phyloP scores from a whole-genome alignment of 208 protist species.

The Willaertia magna region DNA sequence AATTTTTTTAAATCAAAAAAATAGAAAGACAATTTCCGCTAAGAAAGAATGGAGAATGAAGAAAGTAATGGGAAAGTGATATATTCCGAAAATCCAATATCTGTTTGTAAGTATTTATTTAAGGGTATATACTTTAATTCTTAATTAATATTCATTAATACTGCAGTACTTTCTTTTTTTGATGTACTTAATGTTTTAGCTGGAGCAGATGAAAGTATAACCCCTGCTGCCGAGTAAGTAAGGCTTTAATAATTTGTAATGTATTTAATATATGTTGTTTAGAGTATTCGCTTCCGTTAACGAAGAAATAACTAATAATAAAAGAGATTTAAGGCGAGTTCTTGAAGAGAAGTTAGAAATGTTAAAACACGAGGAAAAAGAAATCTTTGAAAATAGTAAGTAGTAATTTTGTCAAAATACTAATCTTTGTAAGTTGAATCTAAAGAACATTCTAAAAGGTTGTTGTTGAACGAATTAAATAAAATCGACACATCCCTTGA shows the following conservation, averaged over 20 bases:
- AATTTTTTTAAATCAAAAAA: no score
- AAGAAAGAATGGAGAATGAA: no score
- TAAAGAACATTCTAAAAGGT: neutral
- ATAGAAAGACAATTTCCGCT: no score
- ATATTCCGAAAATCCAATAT: no score
- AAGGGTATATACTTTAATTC: no score
- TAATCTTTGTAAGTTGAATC: neutral
- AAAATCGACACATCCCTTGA: neutral
- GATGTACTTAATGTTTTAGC: neutral
- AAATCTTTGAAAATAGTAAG: neutral
- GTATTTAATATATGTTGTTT: neutral
- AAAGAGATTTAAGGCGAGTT: neutral
- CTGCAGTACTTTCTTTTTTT: slow-evolving; percentile 1
- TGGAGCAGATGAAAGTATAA: neutral
- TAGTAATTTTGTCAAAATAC: neutral
- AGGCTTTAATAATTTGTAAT: neutral
- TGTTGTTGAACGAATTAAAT: neutral
- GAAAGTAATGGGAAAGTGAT: no score
- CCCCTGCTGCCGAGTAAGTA: neutral
- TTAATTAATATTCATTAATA: no score
- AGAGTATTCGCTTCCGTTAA: neutral
- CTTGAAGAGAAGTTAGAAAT: neutral
- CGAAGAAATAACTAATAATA: neutral
- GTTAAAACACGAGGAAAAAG: neutral
- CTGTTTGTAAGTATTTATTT: no score